Conservation (phyloP, 2,329 filamentous ascomycete genomes). For the Sodiomyces alkalinus region DNA sequence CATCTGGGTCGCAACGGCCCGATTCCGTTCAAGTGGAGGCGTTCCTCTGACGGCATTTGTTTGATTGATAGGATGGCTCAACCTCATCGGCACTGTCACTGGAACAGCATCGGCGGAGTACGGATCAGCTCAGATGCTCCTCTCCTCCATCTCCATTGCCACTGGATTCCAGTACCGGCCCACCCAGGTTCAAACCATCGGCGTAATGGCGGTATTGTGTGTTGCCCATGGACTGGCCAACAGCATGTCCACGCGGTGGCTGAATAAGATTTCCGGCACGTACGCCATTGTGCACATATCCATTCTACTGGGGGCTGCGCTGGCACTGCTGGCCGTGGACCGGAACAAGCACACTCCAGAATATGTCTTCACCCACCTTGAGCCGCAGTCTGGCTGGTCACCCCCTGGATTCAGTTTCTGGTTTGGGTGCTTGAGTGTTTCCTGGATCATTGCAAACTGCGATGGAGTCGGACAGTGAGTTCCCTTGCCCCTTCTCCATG, state of each 20-base stretch:
- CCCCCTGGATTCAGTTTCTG: constrained; percentile 39
- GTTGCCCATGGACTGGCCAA: constrained; percentile 36
- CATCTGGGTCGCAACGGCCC: too few relatives aligned
- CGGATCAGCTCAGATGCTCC: constrained; percentile 38
- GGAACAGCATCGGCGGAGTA: constrained; percentile 43
- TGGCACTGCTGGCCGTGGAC: constrained; percentile 33
- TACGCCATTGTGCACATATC: constrained; percentile 42
- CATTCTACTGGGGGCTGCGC: constrained; percentile 32
- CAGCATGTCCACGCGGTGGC: constrained; percentile 39
- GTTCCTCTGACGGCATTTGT: constrained; percentile 3
- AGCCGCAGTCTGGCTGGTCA: constrained; percentile 34
- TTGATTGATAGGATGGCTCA: constrained; percentile 26
- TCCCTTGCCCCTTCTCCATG: background rate
- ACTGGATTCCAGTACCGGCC: constrained; percentile 30
- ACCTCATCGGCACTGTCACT: constrained; percentile 34
- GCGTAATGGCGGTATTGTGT: constrained; percentile 38
- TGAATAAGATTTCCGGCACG: constrained; percentile 40
- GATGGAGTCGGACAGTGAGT: constrained; percentile 22
- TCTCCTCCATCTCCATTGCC: constrained; percentile 37
- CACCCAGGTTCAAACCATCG: constrained; percentile 29
- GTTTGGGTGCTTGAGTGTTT: constrained; percentile 44
- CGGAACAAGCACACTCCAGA: constrained; percentile 32
- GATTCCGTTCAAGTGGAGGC: too few relatives aligned
- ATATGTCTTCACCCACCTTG: constrained; percentile 40
- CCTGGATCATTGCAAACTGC: constrained; percentile 40